Conservation (phyloP, 1,284 basidiomycete genomes). For the Rhizopogon parksii region DNA sequence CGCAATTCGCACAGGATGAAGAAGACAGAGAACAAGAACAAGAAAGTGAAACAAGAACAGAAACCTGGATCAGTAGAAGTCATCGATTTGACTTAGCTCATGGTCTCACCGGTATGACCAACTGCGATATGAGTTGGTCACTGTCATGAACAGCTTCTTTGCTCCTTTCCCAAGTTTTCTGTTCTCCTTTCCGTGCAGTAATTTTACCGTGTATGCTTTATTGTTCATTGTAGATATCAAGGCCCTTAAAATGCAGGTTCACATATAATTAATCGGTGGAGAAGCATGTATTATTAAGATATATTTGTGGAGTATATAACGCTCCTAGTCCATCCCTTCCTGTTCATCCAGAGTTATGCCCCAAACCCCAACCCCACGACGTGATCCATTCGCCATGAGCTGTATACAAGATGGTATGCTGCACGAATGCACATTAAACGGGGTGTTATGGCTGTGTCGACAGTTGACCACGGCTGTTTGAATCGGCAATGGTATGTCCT, state of each 20-base stretch:
- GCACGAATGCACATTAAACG: no score
- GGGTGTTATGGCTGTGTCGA: no score
- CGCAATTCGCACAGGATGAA: neutral
- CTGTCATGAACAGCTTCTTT: neutral
- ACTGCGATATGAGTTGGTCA: neutral
- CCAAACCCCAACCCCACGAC: no score
- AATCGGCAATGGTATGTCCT: neutral
- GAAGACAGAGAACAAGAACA: slow-evolving; percentile 2
- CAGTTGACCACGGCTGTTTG: neutral
- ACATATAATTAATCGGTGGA: neutral
- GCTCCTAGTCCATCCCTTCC: neutral
- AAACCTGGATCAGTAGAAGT: slow-evolving; percentile 10
- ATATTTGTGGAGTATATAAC: neutral
- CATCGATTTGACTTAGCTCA: slow-evolving; percentile 24
- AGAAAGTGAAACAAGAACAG: slow-evolving; percentile 13
- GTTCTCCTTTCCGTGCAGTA: neutral
- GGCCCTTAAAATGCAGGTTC: neutral
- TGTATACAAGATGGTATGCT: no score
- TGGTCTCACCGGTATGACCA: neutral
- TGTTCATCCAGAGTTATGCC: neutral
- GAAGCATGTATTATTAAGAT: no score
- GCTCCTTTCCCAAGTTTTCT: neutral
- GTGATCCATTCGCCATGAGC: neutral
- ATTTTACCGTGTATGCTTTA: neutral
- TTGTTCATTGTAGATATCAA: neutral